Evolutionary conservation across 345 rosid genomes (phyloP).

Genomic region (Jatropha curcas): DNA sequence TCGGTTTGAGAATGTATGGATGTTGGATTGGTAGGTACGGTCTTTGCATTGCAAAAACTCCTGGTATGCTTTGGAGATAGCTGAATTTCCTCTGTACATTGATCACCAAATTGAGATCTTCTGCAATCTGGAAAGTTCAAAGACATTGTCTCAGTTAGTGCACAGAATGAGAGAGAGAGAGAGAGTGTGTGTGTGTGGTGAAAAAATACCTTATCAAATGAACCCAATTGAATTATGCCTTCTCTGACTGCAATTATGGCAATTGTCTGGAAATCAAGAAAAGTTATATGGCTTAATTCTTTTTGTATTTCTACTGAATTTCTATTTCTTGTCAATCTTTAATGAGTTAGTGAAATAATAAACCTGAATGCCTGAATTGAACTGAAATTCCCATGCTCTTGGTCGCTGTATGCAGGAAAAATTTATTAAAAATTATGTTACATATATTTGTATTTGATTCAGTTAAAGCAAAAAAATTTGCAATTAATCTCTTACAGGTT

Average conservation of each 20-base stretch:
- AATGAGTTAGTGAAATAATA: constrained; percentile 3
- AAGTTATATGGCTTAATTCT: constrained; percentile 3
- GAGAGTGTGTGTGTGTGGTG: background rate
- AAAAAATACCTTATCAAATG: constrained; percentile 54
- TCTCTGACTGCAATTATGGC: constrained; percentile 69
- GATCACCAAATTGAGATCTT: constrained; percentile 67
- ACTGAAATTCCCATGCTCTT: constrained; percentile 68
- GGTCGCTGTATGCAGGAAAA: constrained; percentile 49
- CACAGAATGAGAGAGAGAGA: background rate
- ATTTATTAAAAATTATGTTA: background rate
- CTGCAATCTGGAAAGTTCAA: constrained; percentile 40
- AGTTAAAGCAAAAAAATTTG: background rate
- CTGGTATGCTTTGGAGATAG: constrained; percentile 71
- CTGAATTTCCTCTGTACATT: constrained; percentile 63
- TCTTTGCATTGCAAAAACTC: constrained; percentile 57
- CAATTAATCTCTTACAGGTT: constrained; percentile 51
- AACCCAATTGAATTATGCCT: constrained; percentile 75
- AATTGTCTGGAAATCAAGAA: constrained; percentile 53
- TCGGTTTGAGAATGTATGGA: constrained; percentile 44
- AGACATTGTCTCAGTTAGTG: background rate
- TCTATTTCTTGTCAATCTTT: background rate
- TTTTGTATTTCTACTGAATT: background rate
- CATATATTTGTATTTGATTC: background rate
- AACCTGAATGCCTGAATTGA: constrained; percentile 76
- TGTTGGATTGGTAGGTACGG: constrained; percentile 50